Conservation (phyloP, 257 asterid genomes). For the Plantago ovata region DNA sequence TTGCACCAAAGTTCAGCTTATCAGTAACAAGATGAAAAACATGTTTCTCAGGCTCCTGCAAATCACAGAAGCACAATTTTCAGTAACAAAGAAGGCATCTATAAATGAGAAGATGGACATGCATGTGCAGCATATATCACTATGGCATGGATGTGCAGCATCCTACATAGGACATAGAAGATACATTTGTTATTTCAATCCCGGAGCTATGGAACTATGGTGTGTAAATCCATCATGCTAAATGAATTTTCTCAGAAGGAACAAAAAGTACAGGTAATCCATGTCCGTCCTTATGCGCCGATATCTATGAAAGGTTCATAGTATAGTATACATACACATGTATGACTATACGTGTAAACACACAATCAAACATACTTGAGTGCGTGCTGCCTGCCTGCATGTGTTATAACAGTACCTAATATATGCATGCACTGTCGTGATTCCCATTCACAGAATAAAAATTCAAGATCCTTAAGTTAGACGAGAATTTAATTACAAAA, state of each 20-base stretch:
- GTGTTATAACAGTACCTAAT: background rate
- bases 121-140: background rate
- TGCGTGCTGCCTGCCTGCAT: background rate
- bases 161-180: background rate
- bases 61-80: constrained; percentile 17
- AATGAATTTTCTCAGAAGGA: background rate
- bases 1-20: constrained; percentile 96
- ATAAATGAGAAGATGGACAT: constrained; percentile 5
- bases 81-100: constrained; percentile 12
- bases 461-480: constrained; percentile 2
- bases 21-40: constrained; percentile 98
- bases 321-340: no score
- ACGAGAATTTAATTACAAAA: constrained; percentile 10
- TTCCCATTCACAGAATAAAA: background rate
- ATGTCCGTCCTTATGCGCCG: background rate
- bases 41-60: constrained; percentile 94
- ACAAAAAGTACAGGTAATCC: background rate
- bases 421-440: background rate
- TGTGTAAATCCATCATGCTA: constrained; percentile 2
- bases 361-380: background rate
- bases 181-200: background rate
- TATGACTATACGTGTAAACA: background rate
- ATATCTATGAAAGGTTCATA: background rate
- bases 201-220: background rate
- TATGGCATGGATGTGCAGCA: background rate